Base-by-base conservation (phyloP, 768 basidiomycete species). In the Panaeolus papilionaceus region DNA sequence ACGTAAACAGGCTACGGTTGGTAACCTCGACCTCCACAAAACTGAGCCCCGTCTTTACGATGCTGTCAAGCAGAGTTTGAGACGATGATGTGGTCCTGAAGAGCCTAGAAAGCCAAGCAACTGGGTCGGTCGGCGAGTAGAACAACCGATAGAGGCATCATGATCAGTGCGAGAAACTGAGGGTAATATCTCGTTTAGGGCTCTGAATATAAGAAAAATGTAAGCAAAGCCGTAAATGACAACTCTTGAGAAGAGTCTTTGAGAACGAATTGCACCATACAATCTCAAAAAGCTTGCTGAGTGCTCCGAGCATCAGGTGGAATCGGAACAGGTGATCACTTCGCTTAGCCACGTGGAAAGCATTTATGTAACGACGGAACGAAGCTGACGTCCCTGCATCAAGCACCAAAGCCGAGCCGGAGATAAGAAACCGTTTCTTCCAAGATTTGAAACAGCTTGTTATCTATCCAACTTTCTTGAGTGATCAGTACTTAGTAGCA, bases 341-440 rank as follows among this genome's bases (percentile, higher is more conserved):
- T 16, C 28, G 28, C 54, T 58, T 33, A 33, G 54, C 54, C 54
- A 58, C 54, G 54, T 58, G 54, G 54, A 58, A 58, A 51, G 23
- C 12, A 58, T 58, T 33, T 28, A n/a, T n/a, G n/a, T n/a, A 58
- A 58, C 12, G 54, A 58, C 54, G 54, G 54, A 58, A 58, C 54
- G 54, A 58, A 1, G 26, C 8, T 58, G 28, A 10, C 6, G 28
- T 16, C 54, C 28, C 54, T 58, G 54, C 26, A 58, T 28, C 54
- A 14, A 51, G 23, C 23, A 2, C 23, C 49, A 28, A 51, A 51
- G 26, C 49, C 49, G 49, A 58, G 33, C 26, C 54, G 54, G 54
- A 58, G 54, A 58, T 58, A 58, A 58, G 54, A 58, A 28, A 58
- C 4, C 20, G 47, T 5, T 18, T 49, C 18, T 16, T 18, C 14